Conservation (phyloP, 495 filamentous ascomycete genomes). For the Lineolata rhizophorae region DNA sequence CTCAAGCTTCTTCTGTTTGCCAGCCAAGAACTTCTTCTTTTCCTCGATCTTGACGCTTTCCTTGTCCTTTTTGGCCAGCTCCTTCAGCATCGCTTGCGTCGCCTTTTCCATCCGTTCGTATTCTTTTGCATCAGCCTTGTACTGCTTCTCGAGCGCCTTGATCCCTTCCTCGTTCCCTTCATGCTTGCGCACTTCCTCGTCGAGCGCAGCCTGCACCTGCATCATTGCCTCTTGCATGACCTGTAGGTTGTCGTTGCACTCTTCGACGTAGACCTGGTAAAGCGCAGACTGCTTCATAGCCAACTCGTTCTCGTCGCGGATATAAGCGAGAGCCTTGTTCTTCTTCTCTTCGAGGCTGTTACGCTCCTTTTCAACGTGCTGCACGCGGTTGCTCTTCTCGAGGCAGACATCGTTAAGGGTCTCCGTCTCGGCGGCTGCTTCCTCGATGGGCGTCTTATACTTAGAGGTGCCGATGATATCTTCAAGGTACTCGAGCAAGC, state of each 20-base stretch:
- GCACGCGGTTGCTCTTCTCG: slow-evolving; percentile 83
- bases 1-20: slow-evolving; percentile 87
- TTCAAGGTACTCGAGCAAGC: slow-evolving; percentile 87
- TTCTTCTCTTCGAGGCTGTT: slow-evolving; percentile 85
- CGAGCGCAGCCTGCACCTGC: slow-evolving; percentile 73
- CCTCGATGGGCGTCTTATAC: slow-evolving; percentile 92
- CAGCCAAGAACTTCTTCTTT: slow-evolving; percentile 76
- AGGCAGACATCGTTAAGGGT: slow-evolving; percentile 81
- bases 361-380: slow-evolving; percentile 97
- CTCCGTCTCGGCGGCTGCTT: slow-evolving; percentile 72
- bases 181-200: slow-evolving; percentile 78
- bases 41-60: slow-evolving; percentile 94
- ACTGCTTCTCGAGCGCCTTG: slow-evolving; percentile 68
- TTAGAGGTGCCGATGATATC: slow-evolving; percentile 97
- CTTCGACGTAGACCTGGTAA: slow-evolving; percentile 75
- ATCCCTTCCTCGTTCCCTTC: slow-evolving; percentile 80
- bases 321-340: slow-evolving; percentile 71
- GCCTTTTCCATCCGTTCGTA: slow-evolving; percentile 66
- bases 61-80: slow-evolving; percentile 82
- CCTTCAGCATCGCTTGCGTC: slow-evolving; percentile 57
- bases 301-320: slow-evolving; percentile 84
- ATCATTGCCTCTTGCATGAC: slow-evolving; percentile 78
- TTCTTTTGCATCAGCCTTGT: slow-evolving; percentile 60
- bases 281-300: slow-evolving; percentile 68
- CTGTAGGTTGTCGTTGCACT: slow-evolving; percentile 68